Conservation (phyloP, 2,329 filamentous ascomycete genomes). For the Penicillium vulpinum region DNA sequence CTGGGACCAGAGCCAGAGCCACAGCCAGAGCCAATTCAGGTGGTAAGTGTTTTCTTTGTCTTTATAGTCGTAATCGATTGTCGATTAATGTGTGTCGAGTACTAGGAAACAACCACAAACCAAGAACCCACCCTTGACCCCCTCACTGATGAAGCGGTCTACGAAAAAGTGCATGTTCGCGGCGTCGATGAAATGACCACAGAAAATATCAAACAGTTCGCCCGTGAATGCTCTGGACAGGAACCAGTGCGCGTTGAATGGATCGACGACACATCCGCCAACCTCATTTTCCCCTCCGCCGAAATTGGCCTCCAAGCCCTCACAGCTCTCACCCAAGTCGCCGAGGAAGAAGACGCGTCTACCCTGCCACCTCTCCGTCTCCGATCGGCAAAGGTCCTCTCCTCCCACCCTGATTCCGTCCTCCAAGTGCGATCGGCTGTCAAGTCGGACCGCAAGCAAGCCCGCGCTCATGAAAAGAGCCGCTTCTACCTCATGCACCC, state of each 20-base stretch:
- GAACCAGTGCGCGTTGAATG: conserved; percentile 73
- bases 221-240: conserved; percentile 64
- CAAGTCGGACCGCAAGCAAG: conserved; percentile 74
- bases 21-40: conserved; percentile 37
- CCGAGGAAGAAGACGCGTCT: conserved; percentile 39
- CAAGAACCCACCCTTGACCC: conserved; percentile 28
- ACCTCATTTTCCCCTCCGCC: conserved; percentile 69
- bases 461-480: conserved; percentile 75
- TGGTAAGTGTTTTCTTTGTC: conserved; percentile 26
- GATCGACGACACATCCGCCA: conserved; percentile 92
- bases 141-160: conserved; percentile 36
- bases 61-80: not conserved
- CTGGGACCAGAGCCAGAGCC: conserved; percentile 54
- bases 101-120: conserved; percentile 26
- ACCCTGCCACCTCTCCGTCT: conserved; percentile 62
- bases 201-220: conserved; percentile 74
- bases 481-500: conserved; percentile 91
- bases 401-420: conserved; percentile 66
- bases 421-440: conserved; percentile 75
- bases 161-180: conserved; percentile 74
- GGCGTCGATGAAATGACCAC: conserved; percentile 82
- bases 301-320: conserved; percentile 58
- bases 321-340: conserved; percentile 46
- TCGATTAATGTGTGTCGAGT: conserved; percentile 6
- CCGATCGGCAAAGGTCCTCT: conserved; percentile 68